A percentile compares a stretch with the other conserved stretches of the same genome.
phyloP scores from a whole-genome alignment of 306 rosid species.

The Vigna trinervia region DNA sequence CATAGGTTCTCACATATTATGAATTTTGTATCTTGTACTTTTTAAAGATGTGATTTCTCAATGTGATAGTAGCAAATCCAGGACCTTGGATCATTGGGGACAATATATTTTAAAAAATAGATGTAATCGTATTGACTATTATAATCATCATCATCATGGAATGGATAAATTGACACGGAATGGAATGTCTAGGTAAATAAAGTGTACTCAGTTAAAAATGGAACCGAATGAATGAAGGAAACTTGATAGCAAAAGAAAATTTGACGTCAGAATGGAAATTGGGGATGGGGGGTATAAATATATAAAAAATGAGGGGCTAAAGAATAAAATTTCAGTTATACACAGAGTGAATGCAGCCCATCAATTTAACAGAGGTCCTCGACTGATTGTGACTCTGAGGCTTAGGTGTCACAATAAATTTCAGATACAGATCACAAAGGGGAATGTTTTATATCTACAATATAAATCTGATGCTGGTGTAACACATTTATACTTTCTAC shows the following conservation, averaged over 20 bases:
- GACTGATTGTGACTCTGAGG: not conserved
- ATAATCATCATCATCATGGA: not conserved
- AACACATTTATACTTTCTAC: not conserved
- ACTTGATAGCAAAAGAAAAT: not conserved
- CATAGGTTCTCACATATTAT: not conserved
- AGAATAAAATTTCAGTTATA: not conserved
- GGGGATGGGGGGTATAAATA: not conserved
- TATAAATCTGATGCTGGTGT: slow-evolving; percentile 9
- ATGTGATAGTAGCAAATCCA: not conserved
- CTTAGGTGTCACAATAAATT: slow-evolving; percentile 5
- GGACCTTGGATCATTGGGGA: not conserved
- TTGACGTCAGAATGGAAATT: not conserved
- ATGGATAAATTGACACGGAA: not conserved
- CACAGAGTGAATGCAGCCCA: not conserved
- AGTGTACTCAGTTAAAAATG: not conserved
- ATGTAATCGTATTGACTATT: not conserved
- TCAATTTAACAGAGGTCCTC: not conserved
- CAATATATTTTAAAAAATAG: not conserved
- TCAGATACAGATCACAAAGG: not conserved
- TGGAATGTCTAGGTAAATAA: not conserved
- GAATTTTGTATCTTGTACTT: not conserved
- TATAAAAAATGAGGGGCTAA: not conserved
- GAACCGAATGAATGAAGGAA: not conserved
- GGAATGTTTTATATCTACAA: not conserved
- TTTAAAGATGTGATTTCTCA: not conserved